Evolutionary conservation across 2,329 filamentous ascomycete genomes (phyloP).

Genomic region (Fusarium napiforme): DNA sequence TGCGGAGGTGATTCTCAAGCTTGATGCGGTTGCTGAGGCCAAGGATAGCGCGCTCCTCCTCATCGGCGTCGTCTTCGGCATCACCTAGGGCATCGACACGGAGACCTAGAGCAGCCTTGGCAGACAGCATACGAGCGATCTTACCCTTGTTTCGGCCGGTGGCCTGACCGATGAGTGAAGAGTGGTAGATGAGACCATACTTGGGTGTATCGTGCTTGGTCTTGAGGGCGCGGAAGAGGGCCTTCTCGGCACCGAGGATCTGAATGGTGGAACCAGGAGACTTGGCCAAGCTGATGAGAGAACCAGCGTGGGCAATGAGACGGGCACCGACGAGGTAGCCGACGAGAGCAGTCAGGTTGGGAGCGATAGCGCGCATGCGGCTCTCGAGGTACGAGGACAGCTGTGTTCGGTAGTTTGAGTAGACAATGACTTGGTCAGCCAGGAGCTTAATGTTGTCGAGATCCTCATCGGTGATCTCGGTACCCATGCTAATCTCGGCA

Average conservation of each 20-base stretch:
- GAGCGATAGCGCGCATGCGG: slow-evolving; percentile 96
- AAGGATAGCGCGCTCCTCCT: slow-evolving; percentile 87
- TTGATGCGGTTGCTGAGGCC: slow-evolving; percentile 78
- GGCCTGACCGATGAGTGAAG: slow-evolving; percentile 93
- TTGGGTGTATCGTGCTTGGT: slow-evolving; percentile 99
- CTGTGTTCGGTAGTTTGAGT: slow-evolving; percentile 89
- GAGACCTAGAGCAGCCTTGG: slow-evolving; percentile 91
- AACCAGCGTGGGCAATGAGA: slow-evolving; percentile 93
- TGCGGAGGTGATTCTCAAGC: slow-evolving; percentile 80
- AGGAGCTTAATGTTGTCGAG: slow-evolving; percentile 91
- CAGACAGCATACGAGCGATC: slow-evolving; percentile 94
- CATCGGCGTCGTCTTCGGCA: slow-evolving; percentile 75
- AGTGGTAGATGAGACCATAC: slow-evolving; percentile 94
- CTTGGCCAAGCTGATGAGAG: slow-evolving; percentile 94
- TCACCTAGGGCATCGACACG: slow-evolving; percentile 82
- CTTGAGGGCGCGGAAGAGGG: slow-evolving; percentile 96
- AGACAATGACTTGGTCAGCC: slow-evolving; percentile 91
- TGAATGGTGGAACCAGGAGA: slow-evolving; percentile 95
- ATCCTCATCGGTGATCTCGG: slow-evolving; percentile 93
- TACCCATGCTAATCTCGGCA: slow-evolving; percentile 98
- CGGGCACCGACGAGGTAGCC: slow-evolving; percentile 94
- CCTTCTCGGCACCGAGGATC: slow-evolving; percentile 98
- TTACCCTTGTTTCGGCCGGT: slow-evolving; percentile 99
- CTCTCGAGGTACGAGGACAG: slow-evolving; percentile 89
- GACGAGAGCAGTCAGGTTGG: slow-evolving; percentile 92